A percentile compares a stretch with the other conserved stretches of the same genome.
Evolutionary conservation across 257 asterid species (phyloP).

Genomic region (Nicotiana tabacum): DNA sequence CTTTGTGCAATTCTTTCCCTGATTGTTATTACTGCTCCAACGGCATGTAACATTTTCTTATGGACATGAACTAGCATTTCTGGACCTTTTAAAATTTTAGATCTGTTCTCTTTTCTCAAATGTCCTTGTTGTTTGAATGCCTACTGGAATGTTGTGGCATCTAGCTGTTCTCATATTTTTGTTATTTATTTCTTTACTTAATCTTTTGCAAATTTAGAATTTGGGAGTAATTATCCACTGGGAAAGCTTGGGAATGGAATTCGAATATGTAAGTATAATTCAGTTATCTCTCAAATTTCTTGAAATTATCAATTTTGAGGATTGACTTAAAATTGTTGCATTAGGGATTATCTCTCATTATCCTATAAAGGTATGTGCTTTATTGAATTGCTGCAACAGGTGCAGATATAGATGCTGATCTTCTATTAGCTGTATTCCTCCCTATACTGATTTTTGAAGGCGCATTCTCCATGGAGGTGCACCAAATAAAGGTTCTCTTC

Average conservation of each 20-base stretch:
- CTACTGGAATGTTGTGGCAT: background rate
- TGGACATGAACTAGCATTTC: background rate
- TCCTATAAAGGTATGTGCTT: background rate
- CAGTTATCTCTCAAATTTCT: background rate
- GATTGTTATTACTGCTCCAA: background rate
- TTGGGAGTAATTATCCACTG: slow-evolving; percentile 3
- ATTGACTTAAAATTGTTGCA: background rate
- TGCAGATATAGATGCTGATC: slow-evolving; percentile 15
- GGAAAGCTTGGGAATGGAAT: slow-evolving; percentile 18
- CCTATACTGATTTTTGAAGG: slow-evolving; percentile 17
- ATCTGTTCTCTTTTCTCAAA: background rate
- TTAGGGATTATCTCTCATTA: background rate
- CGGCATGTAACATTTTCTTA: background rate
- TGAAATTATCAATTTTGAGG: background rate
- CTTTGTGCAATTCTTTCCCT: background rate
- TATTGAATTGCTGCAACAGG: slow-evolving; percentile 8
- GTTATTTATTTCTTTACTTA: background rate
- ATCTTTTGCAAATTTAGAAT: slow-evolving; percentile 1
- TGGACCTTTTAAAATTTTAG: no score
- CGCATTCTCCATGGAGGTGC: slow-evolving; percentile 19
- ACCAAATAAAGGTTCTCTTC: slow-evolving; percentile 15
- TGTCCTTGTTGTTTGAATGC: background rate
- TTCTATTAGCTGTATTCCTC: slow-evolving; percentile 17
- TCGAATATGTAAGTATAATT: slow-evolving; percentile 6
- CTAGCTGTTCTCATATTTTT: background rate